Conservation (phyloP, 2,329 filamentous ascomycete genomes). For the Ophiosphaerella narmari region DNA sequence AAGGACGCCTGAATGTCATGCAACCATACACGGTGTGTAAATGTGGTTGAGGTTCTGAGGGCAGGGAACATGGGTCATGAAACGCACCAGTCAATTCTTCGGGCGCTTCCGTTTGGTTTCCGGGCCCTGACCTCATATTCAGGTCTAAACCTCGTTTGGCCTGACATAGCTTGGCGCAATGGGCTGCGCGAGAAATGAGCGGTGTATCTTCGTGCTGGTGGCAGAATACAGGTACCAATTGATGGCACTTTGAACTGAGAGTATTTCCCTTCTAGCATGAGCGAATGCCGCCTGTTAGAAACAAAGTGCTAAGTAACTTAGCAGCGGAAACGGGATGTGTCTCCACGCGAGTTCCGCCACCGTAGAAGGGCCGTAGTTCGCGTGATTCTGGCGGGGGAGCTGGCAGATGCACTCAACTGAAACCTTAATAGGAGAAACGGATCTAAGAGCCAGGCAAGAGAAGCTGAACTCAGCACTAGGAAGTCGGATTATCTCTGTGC, state of each 20-base stretch:
- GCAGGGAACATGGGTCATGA: constrained; percentile 17
- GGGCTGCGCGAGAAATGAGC: not conserved
- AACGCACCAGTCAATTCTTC: constrained; percentile 6
- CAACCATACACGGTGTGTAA: constrained; percentile 4
- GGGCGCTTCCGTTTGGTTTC: constrained; percentile 13
- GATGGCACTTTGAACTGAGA: not conserved
- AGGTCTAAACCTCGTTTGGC: constrained; percentile 4
- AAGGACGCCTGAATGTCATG: constrained; percentile 1
- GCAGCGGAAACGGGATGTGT: not conserved
- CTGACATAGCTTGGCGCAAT: constrained; percentile 16
- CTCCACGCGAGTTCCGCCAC: constrained; percentile 3
- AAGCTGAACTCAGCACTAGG: not conserved
- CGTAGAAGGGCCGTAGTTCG: constrained; percentile 19
- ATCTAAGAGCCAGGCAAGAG: not conserved
- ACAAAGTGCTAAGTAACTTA: too few species aligned
- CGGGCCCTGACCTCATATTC: not conserved
- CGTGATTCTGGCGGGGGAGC: constrained; percentile 1
- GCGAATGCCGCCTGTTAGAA: not conserved
- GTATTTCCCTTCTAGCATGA: too few species aligned
- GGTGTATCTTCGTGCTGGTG: not conserved
- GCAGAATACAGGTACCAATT: not conserved
- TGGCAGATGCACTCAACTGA: not conserved
- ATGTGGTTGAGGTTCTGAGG: constrained; percentile 8
- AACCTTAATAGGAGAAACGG: not conserved
- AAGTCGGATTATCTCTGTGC: too few species aligned